Conservation (phyloP, 139 green algal species). For the Coccomyxa sp. region DNA sequence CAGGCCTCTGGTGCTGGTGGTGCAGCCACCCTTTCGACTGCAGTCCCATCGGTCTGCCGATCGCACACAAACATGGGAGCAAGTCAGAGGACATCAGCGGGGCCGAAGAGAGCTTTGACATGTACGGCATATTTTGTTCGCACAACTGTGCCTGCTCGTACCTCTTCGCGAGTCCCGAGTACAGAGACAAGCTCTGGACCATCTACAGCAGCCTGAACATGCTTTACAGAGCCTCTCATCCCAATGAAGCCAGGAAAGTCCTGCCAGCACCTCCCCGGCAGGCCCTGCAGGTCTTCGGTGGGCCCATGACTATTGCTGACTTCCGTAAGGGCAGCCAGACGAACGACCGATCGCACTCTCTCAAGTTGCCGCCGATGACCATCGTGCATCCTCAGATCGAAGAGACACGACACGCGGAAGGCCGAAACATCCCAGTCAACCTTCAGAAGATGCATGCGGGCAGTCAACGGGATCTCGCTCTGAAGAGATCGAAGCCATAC, state of each 20-base stretch:
- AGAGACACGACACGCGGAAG: background rate
- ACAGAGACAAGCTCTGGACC: background rate
- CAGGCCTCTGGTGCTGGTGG: background rate
- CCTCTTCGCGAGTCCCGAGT: background rate
- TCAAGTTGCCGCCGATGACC: background rate
- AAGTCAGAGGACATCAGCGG: background rate
- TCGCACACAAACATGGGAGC: background rate
- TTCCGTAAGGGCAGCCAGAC: background rate
- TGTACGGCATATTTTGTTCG: background rate
- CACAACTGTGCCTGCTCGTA: background rate
- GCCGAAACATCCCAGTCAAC: background rate
- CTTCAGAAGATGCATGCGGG: background rate
- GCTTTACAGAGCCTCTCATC: background rate
- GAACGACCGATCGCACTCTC: background rate
- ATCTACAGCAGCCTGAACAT: constrained; percentile 1
- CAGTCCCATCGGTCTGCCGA: background rate
- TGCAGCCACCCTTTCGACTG: background rate
- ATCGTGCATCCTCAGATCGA: background rate
- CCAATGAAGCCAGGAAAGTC: background rate
- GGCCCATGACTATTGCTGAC: background rate
- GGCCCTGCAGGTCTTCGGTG: background rate
- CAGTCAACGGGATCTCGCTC: background rate
- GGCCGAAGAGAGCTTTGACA: background rate
- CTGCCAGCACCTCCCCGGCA: background rate
- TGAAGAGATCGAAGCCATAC: background rate